These are phyloP conservation scores for Suzukiozyma palmioleophila DNA, from an alignment of 1,139 yeast species.

Conservation along the genomic window DNA sequence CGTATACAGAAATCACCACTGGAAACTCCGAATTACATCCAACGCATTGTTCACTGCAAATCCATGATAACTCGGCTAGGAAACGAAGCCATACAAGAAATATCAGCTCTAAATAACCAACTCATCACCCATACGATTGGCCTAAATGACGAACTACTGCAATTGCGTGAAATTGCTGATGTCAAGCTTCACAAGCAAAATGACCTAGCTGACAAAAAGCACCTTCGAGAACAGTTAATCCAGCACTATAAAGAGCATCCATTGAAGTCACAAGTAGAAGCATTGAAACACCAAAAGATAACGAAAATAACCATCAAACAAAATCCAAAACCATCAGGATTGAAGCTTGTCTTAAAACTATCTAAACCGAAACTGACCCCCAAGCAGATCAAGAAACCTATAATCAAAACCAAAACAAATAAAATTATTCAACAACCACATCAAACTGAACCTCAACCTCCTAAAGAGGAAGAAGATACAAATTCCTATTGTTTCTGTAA, in stretches of 20 bases:
- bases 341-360: constrained; percentile 28
- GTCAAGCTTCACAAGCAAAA: constrained; percentile 10
- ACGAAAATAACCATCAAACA: constrained; percentile 9
- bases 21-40: neutral
- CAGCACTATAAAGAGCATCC: constrained; percentile 36
- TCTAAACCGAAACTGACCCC: constrained; percentile 13
- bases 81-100: constrained; percentile 32
- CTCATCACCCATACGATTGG: constrained; percentile 27
- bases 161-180: constrained; percentile 19
- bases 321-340: constrained; percentile 12
- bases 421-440: neutral
- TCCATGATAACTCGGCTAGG: constrained; percentile 8
- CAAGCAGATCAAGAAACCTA: constrained; percentile 2
- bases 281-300: constrained; percentile 29
- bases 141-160: constrained; percentile 27
- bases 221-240: constrained; percentile 27
- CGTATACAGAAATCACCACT: constrained; percentile 7
- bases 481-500: constrained; percentile 39
- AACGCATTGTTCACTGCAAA: constrained; percentile 8
- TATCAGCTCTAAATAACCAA: constrained; percentile 31
- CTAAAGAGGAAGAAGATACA: constrained; percentile 19
- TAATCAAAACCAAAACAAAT: constrained; percentile 2
- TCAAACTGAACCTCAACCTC: constrained; percentile 1
- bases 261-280: constrained; percentile 36
- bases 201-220: constrained; percentile 14